phyloP scores from a whole-genome alignment of 768 basidiomycete genomes.

The Phaffia australis region DNA sequence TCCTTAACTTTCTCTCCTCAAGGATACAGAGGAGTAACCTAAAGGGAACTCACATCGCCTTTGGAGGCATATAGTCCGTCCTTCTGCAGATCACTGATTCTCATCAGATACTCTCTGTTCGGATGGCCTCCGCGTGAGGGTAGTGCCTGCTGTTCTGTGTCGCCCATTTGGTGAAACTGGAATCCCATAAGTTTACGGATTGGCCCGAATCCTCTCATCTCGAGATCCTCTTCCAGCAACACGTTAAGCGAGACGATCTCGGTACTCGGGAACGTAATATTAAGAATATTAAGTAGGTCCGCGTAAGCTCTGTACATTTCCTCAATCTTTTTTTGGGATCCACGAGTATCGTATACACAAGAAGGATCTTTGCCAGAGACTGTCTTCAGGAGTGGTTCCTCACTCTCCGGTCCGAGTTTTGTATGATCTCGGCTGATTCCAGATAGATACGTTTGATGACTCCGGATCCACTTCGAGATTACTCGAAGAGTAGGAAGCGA shows the following conservation, averaged over 20 bases:
- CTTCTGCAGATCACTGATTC: slow-evolving; percentile 66
- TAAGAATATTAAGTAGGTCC: slow-evolving; percentile 54
- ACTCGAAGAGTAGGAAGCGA: slow-evolving; percentile 78
- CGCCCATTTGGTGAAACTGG: slow-evolving; percentile 25
- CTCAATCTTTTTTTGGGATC: slow-evolving; percentile 28
- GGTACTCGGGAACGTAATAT: slow-evolving; percentile 55
- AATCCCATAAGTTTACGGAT: slow-evolving; percentile 52
- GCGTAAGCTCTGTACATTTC: slow-evolving; percentile 66
- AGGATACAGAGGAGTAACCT: too few species aligned
- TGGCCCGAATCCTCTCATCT: slow-evolving; percentile 78
- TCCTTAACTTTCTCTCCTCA: too few species aligned
- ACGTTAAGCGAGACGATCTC: slow-evolving; percentile 46
- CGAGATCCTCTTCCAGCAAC: slow-evolving; percentile 79
- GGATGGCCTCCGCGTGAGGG: slow-evolving; percentile 51
- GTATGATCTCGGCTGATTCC: slow-evolving; percentile 36
- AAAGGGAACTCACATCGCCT: too few species aligned
- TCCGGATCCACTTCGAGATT: slow-evolving; percentile 75
- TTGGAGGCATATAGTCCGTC: background rate
- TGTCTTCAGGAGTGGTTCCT: too few species aligned
- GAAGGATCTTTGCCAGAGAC: background rate
- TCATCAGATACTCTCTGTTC: slow-evolving; percentile 90
- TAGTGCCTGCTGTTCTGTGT: slow-evolving; percentile 3
- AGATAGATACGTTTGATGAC: slow-evolving; percentile 58
- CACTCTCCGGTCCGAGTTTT: too few species aligned
- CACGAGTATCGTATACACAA: background rate